Evolutionary conservation across 192 early-diverging fungal species (phyloP), one percentile per base, ranked within the genome.

Genomic region (Thoreauomyces humboldtii): DNA sequence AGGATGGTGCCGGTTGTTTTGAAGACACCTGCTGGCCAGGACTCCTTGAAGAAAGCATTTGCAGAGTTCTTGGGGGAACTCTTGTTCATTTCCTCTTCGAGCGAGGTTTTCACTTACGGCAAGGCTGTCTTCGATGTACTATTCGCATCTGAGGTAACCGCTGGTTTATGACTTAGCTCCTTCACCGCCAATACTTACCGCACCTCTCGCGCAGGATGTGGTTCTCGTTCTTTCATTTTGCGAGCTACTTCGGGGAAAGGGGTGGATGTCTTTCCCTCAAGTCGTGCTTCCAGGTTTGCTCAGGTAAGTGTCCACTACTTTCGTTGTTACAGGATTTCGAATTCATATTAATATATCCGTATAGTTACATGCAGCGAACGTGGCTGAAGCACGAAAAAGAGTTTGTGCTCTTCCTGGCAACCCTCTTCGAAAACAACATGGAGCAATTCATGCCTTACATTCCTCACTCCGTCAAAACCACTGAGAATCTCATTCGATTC

Each of bases 231-330:
- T 90, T 45, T 73, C 81, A 12, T 91, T 94, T 73, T 79, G 75
- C 15, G 75, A 92, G 55, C 73, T 81, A 3, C 75, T 94, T 9
- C 77, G 78, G 27, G 79, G 81, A 15, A 54, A 88, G 14, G 78
- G 80, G 42, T 88, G 91, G 86, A 61, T 73, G 31, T 85, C 91
- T 53, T 91, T 84, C 65, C 84, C 84, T 21, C 85, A 88, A 62
- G 81, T 93, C 42, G 72, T 91, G 55, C 70, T 92, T 22, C 90
- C 91, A 14, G 78, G 88, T 56, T 72, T 92, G 41, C 71, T 89
- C 28, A 65, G 56, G 72, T 81, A 71, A 55, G 38, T n/a, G n/a
- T n/a, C 41, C 53, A 36, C 21, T 9, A n/a, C n/a, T 41, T 15
- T 62, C 42, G 58, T 62, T 31, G 9, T 42, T 34, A 28, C 32